These are phyloP conservation scores for Thermothielavioides terrestris DNA, from an alignment of 495 filamentous ascomycete species.

Conservation along the genomic window DNA sequence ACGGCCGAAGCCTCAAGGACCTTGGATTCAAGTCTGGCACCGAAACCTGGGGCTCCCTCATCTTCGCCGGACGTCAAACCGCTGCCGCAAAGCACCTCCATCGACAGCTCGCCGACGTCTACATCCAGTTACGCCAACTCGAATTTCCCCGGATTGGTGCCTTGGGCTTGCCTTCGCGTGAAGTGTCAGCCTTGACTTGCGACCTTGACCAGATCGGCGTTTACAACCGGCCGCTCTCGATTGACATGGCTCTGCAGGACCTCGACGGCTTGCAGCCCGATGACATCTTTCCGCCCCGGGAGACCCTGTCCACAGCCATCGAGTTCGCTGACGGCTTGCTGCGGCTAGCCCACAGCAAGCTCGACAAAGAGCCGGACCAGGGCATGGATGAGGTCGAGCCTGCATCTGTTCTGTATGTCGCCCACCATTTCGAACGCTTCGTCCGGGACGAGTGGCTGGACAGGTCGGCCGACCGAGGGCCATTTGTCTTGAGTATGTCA, in stretches of 20 bases:
- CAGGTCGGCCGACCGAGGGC: neutral
- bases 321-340: neutral
- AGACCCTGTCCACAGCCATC: neutral
- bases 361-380: neutral
- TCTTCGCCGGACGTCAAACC: neutral
- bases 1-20: neutral
- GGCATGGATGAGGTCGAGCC: neutral
- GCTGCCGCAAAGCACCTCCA: neutral
- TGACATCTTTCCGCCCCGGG: neutral
- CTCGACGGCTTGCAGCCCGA: neutral
- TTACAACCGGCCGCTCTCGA: neutral
- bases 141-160: neutral
- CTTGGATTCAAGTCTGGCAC: neutral
- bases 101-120: neutral
- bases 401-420: neutral
- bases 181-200: neutral
- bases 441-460: neutral
- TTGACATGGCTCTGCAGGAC: neutral
- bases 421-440: neutral
- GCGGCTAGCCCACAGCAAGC: neutral
- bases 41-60: neutral
- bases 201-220: neutral
- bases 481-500: conserved; percentile 1
- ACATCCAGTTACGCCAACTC: neutral
- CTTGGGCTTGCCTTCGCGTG: neutral